These are phyloP conservation scores for Tothia fuscella DNA, from an alignment of 2,329 filamentous ascomycete genomes.

Conservation along the genomic window DNA sequence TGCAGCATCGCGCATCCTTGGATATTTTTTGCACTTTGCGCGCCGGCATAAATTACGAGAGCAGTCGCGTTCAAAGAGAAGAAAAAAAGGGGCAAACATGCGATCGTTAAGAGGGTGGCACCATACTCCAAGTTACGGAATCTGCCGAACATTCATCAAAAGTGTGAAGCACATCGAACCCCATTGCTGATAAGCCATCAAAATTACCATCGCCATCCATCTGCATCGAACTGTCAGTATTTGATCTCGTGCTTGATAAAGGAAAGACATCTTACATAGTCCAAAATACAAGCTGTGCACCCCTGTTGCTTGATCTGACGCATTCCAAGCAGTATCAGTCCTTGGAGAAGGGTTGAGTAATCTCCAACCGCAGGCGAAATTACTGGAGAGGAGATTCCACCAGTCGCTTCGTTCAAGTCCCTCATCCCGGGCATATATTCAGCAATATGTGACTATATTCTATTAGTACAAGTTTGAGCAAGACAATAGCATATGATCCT, in stretches of 20 bases:
- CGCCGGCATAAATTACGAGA: no score
- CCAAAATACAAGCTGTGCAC: conserved; percentile 59
- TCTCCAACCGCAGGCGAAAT: conserved; percentile 56
- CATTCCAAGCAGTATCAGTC: conserved; percentile 67
- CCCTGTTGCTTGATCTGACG: conserved; percentile 72
- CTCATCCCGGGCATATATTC: conserved; percentile 58
- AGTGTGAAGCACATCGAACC: conserved; percentile 64
- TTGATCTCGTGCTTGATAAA: neutral
- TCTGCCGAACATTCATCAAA: conserved; percentile 57
- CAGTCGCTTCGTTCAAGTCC: conserved; percentile 46
- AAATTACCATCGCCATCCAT: conserved; percentile 59
- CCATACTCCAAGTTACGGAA: no score
- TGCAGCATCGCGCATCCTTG: no score
- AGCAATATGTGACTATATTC: conserved; percentile 55
- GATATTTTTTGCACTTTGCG: no score
- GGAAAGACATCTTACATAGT: conserved; percentile 52
- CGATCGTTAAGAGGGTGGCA: no score
- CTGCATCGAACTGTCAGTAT: conserved; percentile 31
- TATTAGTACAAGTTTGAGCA: conserved; percentile 29
- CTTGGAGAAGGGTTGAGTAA: conserved; percentile 63
- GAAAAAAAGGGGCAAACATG: no score
- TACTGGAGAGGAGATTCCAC: conserved; percentile 70
- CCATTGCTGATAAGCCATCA: conserved; percentile 66
- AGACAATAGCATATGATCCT: neutral
- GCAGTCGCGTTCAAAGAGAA: no score